Evolutionary conservation across 108 stramenopile genomes (phyloP), one percentile per base, ranked within the genome.

Genomic region (Skeletonema potamos): DNA sequence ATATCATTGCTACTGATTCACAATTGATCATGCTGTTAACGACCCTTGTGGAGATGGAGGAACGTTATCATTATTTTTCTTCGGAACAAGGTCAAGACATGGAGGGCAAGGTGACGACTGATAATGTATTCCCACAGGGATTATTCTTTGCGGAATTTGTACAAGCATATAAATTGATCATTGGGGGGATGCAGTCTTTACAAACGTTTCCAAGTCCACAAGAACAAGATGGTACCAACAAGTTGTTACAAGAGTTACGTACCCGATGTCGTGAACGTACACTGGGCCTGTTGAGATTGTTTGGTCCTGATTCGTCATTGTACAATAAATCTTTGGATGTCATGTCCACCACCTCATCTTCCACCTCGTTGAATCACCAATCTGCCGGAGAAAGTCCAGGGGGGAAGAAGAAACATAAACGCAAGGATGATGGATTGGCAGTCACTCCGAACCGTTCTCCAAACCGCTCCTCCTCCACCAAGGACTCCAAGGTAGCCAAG

Each of bases 181-280:
- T 76, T 62, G 75, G 75, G 63, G 75, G 75, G 61, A 76, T 76
- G 75, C 75, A 76, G 20, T 70, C 76, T 8, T 33, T 77, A 13
- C 76, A 69, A 34, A 69, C 76, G 0, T 64, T 58, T 48, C 64
- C 76, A 17, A 66, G 59, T 60, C 76, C 76, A 6, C 48, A 51
- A 0, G 20, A n/a, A 9, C 15, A 51, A 8, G 48, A 20, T 22
- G 22, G 8, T 24, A 51, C 18, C 48, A 22, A 51, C 22, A n/a
- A 15, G 3, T 51, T 51, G 48, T 43, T 72, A 8, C n/a, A n/a
- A 7, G 62, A 61, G 12, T 30, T 77, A 13, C 51, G 76, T 11
- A 22, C 34, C 10, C 51, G 76, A 32, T 58, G 62, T 32, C 48
- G 76, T 28, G 76, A 77, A 28, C 62, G 76, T 10, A 77, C 76